A percentile compares a stretch with the other conserved stretches of the same genome.
Conservation (phyloP, 306 rosid species). For the Cucurbita moschata region DNA sequence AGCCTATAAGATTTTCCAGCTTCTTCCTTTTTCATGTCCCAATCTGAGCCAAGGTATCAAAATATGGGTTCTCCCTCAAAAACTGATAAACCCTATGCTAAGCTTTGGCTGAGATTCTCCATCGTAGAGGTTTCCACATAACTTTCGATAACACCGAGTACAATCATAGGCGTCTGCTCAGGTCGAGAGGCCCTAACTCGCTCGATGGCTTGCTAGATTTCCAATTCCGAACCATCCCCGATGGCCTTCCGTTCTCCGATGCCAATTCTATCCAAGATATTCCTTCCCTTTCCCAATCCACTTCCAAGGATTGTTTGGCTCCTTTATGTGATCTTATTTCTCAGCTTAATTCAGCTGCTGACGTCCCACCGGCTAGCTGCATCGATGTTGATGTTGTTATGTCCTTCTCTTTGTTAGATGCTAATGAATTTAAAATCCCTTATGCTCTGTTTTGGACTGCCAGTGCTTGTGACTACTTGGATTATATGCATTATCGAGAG, state of each 20-base stretch:
- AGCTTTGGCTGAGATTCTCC: background rate
- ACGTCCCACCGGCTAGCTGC: conserved; percentile 28
- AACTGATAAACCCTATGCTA: background rate
- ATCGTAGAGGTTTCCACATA: background rate
- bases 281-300: conserved; percentile 23
- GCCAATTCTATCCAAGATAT: conserved; percentile 31
- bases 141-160: background rate
- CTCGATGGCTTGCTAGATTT: background rate
- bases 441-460: conserved; percentile 31
- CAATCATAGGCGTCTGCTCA: background rate
- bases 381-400: conserved; percentile 27
- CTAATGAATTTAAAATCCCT: conserved; percentile 25
- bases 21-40: background rate
- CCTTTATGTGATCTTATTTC: conserved; percentile 28
- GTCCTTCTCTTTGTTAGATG: conserved; percentile 35
- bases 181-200: background rate
- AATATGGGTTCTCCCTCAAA: background rate
- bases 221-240: conserved; percentile 1
- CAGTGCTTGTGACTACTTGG: conserved; percentile 40
- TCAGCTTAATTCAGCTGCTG: conserved; percentile 6
- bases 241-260: conserved; percentile 35
- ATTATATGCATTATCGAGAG: conserved; percentile 10
- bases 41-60: background rate
- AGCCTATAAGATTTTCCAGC: no score
- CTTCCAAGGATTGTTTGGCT: conserved; percentile 9